phyloP scores from a whole-genome alignment of 1,284 basidiomycete species.

The Xerocomus alliaceus region DNA sequence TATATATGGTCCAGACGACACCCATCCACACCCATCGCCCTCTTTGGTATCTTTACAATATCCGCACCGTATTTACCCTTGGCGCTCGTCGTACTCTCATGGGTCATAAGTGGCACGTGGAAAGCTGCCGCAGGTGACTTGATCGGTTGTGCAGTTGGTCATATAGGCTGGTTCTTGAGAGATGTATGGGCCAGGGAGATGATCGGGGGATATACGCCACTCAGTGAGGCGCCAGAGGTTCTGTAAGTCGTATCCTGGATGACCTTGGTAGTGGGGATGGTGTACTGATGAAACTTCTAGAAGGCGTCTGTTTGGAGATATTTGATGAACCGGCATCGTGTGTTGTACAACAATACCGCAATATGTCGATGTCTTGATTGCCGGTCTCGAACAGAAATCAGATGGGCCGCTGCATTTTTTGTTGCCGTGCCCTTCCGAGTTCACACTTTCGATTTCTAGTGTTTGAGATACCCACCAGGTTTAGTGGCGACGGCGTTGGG shows the following conservation, averaged over 20 bases:
- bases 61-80: constrained; percentile 95
- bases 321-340: constrained; percentile 32
- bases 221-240: constrained; percentile 78
- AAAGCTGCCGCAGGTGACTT: constrained; percentile 85
- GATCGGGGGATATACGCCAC: constrained; percentile 74
- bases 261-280: neutral
- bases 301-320: constrained; percentile 71
- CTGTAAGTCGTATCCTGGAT: constrained; percentile 66
- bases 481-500: too few relatives aligned
- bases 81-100: constrained; percentile 87
- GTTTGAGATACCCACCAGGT: too few relatives aligned
- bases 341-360: constrained; percentile 16
- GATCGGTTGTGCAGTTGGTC: constrained; percentile 88
- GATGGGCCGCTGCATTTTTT: too few relatives aligned
- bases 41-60: constrained; percentile 94
- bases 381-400: neutral
- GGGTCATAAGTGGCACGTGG: constrained; percentile 89
- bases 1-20: constrained; percentile 97
- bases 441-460: too few relatives aligned
- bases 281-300: constrained; percentile 45
- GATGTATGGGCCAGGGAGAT: constrained; percentile 96
- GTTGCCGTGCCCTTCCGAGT: too few relatives aligned
- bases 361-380: neutral
- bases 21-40: constrained; percentile 90
- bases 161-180: constrained; percentile 90